These are phyloP conservation scores for Aspergillus funiculosus DNA, from an alignment of 495 filamentous ascomycete genomes.

Conservation along the genomic window DNA sequence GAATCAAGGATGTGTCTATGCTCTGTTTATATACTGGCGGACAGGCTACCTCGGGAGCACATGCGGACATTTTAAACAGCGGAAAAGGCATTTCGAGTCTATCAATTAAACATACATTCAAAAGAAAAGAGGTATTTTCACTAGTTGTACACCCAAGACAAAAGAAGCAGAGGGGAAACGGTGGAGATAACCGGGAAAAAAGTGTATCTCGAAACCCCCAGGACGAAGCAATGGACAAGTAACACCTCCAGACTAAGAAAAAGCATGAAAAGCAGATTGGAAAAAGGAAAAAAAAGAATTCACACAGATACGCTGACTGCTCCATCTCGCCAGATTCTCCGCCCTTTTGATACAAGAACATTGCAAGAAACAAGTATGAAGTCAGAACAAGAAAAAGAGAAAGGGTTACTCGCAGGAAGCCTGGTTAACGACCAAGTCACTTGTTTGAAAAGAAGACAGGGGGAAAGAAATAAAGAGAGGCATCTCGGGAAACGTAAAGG, in stretches of 20 bases:
- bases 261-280: neutral
- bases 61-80: slow-evolving; percentile 19
- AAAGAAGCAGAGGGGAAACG: slow-evolving; percentile 7
- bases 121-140: slow-evolving; percentile 2
- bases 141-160: slow-evolving; percentile 19
- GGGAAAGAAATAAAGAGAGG: neutral
- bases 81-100: slow-evolving; percentile 14
- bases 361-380: neutral
- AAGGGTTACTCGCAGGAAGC: neutral
- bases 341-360: slow-evolving; percentile 10
- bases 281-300: slow-evolving; percentile 10
- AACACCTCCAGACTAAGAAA: neutral
- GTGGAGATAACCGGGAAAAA: slow-evolving; percentile 3
- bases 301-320: slow-evolving; percentile 10
- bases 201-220: neutral
- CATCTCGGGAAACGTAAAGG: slow-evolving; percentile 14
- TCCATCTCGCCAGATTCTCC: slow-evolving; percentile 20
- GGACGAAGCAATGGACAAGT: neutral
- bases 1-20: slow-evolving; percentile 24
- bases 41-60: slow-evolving; percentile 34
- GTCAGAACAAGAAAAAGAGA: neutral
- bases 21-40: slow-evolving; percentile 40
- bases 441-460: slow-evolving; percentile 2
- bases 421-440: no score
- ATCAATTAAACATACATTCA: slow-evolving; percentile 17